phyloP scores from a whole-genome alignment of 225 moss, liverwort and hornwort species.

The Anthoceros angustus region DNA sequence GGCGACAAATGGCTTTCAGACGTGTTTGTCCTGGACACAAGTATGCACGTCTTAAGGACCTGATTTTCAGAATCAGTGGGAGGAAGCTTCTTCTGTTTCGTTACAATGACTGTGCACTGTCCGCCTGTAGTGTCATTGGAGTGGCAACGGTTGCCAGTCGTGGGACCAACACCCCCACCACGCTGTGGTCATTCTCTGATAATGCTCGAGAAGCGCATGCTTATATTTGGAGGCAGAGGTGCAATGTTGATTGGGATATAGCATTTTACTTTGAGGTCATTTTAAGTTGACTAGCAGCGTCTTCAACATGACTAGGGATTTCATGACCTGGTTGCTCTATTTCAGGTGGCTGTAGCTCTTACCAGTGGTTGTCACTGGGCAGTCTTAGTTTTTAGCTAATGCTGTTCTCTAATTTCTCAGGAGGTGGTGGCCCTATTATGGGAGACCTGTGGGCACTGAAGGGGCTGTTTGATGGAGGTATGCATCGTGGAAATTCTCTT shows the following conservation, averaged over 20 bases:
- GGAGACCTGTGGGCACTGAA: conserved; percentile 97
- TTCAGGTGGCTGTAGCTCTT: too few relatives aligned
- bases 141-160: conserved; percentile 59
- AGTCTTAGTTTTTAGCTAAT: neutral
- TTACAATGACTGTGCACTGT: neutral
- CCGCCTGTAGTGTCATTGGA: conserved; percentile 71
- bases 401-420: conserved; percentile 26
- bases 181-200: conserved; percentile 96
- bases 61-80: too few relatives aligned
- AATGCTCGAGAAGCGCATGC: conserved; percentile 99
- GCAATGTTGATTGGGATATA: conserved; percentile 6
- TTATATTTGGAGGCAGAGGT: conserved; percentile 98
- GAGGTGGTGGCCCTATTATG: conserved; percentile 96
- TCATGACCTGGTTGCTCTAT: too few relatives aligned
- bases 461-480: conserved; percentile 97
- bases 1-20: conserved; percentile 90
- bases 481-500: neutral
- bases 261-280: neutral
- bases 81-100: too few relatives aligned
- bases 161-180: conserved; percentile 71
- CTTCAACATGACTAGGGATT: too few relatives aligned
- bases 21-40: conserved; percentile 84
- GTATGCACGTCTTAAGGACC: conserved; percentile 15
- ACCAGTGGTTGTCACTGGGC: neutral
- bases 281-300: too few relatives aligned